phyloP scores from a whole-genome alignment of 1,139 yeast species.

The Debaryomyces coudertii region DNA sequence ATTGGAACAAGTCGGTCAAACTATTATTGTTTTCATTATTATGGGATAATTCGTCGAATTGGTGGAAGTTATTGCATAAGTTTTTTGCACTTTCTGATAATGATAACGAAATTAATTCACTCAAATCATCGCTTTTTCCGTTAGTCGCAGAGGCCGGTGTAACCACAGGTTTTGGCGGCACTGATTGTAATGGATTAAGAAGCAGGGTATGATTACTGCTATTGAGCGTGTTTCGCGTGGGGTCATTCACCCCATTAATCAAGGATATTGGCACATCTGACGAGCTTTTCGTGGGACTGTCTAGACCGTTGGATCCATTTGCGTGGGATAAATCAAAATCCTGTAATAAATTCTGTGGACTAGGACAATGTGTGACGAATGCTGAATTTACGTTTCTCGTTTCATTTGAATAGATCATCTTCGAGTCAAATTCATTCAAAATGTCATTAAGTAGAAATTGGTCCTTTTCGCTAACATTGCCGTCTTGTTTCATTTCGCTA shows the following conservation, averaged over 20 bases:
- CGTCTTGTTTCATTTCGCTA: slow-evolving; percentile 13
- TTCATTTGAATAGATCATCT: slow-evolving; percentile 1
- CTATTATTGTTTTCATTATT: slow-evolving; percentile 22
- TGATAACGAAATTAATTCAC: slow-evolving; percentile 14
- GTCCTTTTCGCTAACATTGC: slow-evolving; percentile 1
- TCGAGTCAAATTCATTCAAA: slow-evolving; percentile 6
- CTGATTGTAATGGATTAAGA: slow-evolving; percentile 2
- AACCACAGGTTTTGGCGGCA: slow-evolving; percentile 21
- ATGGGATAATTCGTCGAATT: slow-evolving; percentile 28
- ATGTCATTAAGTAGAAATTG: slow-evolving; percentile 3
- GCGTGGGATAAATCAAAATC: slow-evolving; percentile 1
- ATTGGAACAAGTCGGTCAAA: slow-evolving; percentile 34
- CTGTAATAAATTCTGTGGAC: slow-evolving; percentile 4
- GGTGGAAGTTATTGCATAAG: slow-evolving; percentile 33
- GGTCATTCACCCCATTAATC: not conserved
- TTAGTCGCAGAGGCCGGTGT: slow-evolving; percentile 15
- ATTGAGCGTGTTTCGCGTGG: not conserved
- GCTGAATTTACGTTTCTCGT: slow-evolving; percentile 5
- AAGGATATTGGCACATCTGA: not conserved
- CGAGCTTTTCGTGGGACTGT: not conserved
- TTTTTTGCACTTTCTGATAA: slow-evolving; percentile 32
- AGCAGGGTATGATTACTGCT: not conserved
- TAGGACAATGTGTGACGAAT: slow-evolving; percentile 6
- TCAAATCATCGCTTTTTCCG: slow-evolving; percentile 17
- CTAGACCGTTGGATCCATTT: slow-evolving; percentile 1